A percentile compares a stretch with the other conserved stretches of the same genome.
Evolutionary conservation across 1,284 basidiomycete species (phyloP).

Genomic region (Earliella scabrosa): DNA sequence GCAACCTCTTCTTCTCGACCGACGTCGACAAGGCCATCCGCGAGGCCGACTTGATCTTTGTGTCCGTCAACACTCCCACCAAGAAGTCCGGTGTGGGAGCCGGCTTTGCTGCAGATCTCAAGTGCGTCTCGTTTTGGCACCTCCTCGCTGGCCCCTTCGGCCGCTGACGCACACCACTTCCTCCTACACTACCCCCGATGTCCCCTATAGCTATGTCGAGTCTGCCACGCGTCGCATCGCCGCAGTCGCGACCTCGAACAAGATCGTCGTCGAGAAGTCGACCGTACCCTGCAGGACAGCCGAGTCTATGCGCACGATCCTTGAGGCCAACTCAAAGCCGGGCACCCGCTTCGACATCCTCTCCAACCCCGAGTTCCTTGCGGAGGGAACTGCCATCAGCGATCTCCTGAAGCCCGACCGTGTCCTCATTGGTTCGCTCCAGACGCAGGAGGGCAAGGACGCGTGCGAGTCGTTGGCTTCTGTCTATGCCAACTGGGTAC

Average conservation of each 20-base stretch:
- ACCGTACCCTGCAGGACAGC: slow-evolving; percentile 99
- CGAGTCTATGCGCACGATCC: slow-evolving; percentile 98
- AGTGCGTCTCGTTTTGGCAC: slow-evolving; percentile 53
- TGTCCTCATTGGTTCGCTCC: slow-evolving; percentile 95
- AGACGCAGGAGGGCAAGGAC: slow-evolving; percentile 82
- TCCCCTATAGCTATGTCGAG: slow-evolving; percentile 84
- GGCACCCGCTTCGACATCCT: slow-evolving; percentile 96
- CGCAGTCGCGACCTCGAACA: slow-evolving; percentile 85
- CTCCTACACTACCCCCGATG: background rate
- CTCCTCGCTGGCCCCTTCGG: background rate
- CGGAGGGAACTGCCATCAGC: slow-evolving; percentile 94
- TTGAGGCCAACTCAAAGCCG: slow-evolving; percentile 96
- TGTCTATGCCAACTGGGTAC: slow-evolving; percentile 97
- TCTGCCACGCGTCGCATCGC: slow-evolving; percentile 96
- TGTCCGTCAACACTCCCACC: slow-evolving; percentile 96
- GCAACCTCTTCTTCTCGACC: slow-evolving; percentile 97
- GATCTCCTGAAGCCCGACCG: slow-evolving; percentile 93
- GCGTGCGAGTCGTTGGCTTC: slow-evolving; percentile 80
- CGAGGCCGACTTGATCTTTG: slow-evolving; percentile 92
- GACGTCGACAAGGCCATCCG: slow-evolving; percentile 93
- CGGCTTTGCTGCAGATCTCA: slow-evolving; percentile 97
- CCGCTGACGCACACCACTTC: slow-evolving; percentile 1
- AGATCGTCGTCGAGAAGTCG: slow-evolving; percentile 99
- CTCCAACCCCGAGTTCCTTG: slow-evolving; percentile 99
- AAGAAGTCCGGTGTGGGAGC: slow-evolving; percentile 98